These are phyloP conservation scores for Ascochyta pisi DNA, from an alignment of 2,329 filamentous ascomycete species.

Conservation along the genomic window DNA sequence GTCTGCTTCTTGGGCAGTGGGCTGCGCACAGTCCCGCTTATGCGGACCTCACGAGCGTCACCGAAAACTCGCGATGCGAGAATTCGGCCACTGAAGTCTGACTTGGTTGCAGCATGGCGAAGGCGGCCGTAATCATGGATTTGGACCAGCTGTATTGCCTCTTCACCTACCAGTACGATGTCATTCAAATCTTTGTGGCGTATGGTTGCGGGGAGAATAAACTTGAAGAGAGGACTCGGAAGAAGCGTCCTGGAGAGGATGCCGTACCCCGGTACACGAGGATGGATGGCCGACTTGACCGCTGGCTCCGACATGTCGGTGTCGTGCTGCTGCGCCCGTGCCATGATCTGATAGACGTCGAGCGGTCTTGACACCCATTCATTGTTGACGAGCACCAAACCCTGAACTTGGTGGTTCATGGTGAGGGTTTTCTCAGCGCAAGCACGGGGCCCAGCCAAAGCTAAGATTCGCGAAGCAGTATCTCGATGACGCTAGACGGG, in stretches of 20 bases:
- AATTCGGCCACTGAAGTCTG: slow-evolving; percentile 80
- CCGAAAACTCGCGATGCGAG: slow-evolving; percentile 80
- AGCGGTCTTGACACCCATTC: slow-evolving; percentile 45
- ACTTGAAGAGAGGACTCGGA: slow-evolving; percentile 75
- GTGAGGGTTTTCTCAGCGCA: slow-evolving; percentile 2
- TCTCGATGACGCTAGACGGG: slow-evolving; percentile 10
- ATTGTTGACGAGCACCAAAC: slow-evolving; percentile 37
- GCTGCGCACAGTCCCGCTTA: slow-evolving; percentile 28
- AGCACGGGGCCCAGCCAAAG: slow-evolving; percentile 1
- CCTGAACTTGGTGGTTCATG: slow-evolving; percentile 42
- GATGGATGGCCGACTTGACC: slow-evolving; percentile 39
- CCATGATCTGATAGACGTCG: slow-evolving; percentile 54
- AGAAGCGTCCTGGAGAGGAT: slow-evolving; percentile 80
- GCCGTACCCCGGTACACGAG: slow-evolving; percentile 64
- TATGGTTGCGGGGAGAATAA: slow-evolving; percentile 80
- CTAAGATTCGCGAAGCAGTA: not conserved
- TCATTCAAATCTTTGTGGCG: slow-evolving; percentile 75
- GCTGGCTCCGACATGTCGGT: slow-evolving; percentile 33
- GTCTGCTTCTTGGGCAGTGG: slow-evolving; percentile 22
- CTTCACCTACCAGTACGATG: slow-evolving; percentile 84
- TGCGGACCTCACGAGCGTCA: slow-evolving; percentile 32
- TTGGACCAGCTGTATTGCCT: slow-evolving; percentile 81
- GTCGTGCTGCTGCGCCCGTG: slow-evolving; percentile 38
- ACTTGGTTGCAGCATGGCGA: slow-evolving; percentile 76
- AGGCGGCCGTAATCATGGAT: slow-evolving; percentile 73